These are phyloP conservation scores for Mortierella sp. DNA, from an alignment of 371 early-diverging fungal species.

Conservation along the genomic window DNA sequence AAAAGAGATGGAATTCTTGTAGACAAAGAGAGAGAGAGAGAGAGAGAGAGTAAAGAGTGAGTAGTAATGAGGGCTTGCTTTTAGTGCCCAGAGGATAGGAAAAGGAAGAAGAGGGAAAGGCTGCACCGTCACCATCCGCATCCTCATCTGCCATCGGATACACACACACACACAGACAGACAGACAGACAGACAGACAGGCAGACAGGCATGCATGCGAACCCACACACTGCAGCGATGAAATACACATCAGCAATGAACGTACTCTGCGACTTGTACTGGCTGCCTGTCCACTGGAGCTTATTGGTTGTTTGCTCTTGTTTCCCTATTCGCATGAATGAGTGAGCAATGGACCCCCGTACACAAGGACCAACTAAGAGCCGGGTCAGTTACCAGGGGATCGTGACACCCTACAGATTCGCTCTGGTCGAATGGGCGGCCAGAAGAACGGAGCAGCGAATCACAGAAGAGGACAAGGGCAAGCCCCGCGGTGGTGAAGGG, in stretches of 20 bases:
- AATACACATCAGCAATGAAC: too few species aligned
- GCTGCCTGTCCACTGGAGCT: too few species aligned
- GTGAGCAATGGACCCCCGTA: too few species aligned
- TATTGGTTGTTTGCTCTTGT: too few species aligned
- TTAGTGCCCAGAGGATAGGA: neutral
- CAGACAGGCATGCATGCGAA: too few species aligned
- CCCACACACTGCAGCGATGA: too few species aligned
- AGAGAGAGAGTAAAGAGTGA: neutral
- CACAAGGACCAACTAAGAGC: too few species aligned
- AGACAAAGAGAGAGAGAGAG: neutral
- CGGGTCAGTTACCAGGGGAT: neutral
- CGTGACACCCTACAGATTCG: neutral
- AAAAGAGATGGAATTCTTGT: slow-evolving; percentile 6
- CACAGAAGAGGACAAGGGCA: neutral
- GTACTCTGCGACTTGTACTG: too few species aligned
- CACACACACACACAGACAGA: neutral
- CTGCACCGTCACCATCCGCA: neutral
- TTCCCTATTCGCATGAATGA: too few species aligned
- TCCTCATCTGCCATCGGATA: neutral
- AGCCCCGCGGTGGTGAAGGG: too few species aligned
- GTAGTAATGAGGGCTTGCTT: neutral
- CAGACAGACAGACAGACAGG: too few species aligned
- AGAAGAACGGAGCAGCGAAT: neutral
- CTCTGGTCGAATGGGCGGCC: neutral
- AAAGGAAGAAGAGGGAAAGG: neutral